Base-by-base conservation (phyloP, 805 yeast genomes). In the Hanseniaspora taiwanica region DNA sequence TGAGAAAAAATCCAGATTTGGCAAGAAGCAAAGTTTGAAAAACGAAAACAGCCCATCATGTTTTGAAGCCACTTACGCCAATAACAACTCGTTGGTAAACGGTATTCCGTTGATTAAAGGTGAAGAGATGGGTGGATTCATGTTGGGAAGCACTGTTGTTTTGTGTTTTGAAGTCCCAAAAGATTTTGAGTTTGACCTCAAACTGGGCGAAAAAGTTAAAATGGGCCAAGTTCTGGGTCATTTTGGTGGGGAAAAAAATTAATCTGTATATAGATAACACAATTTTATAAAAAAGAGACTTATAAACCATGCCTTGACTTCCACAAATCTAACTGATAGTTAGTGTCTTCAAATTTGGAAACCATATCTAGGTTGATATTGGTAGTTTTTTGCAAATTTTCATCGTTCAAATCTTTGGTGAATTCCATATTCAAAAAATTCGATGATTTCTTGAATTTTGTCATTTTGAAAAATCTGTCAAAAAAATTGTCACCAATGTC, bases 81-180 rank as follows among this genome's bases (percentile, higher is more conserved):
- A 77, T 41, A 94, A 94, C 3, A 78, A 87, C 42, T 65, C 72
- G 38, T 47, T 78, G 4, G 64, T 87, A 33, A 82, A 87, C 7
- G 99, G 99, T 7, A 74, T 74, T 53, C 98, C 99, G 2, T 69
- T 91, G 38, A 65, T 74, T 17, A 85, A 83, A 61, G 98, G 98
- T 32, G 82, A 84, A 53, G 95, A 91, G 60, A 81, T 91, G 71
- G 99, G 99, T 33, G 98, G 98, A 0, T 91, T 91, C 63, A 82
- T 82, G 65, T 68, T 91, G 40, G 99, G 99, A 0, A 81, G 94
- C 21, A 91, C 99, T 0, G 91, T 91, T n/a, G 98, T 91, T 14
- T 67, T 91, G 47, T 93, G 89, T 18, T 91, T 91, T 61, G 98
- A 91, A 63, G 98, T 96, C 1, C 98, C 98, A 20, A 71, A 69